Evolutionary conservation across 768 basidiomycete species (phyloP).

Genomic region (Trichaptum fuscoviolaceum): DNA sequence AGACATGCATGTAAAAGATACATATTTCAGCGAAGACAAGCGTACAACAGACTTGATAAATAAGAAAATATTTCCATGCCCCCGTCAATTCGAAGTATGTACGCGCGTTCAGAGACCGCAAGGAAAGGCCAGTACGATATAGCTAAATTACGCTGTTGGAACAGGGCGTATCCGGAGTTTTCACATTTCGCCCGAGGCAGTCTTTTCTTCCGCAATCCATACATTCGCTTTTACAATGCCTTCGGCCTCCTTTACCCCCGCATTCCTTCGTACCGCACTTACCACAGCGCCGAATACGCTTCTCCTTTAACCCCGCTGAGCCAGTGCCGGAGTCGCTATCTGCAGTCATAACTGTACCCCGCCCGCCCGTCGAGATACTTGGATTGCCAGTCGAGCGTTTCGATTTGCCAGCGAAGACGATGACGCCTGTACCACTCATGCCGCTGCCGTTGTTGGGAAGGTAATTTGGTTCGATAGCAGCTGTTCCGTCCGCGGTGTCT

Average conservation of each 20-base stretch:
- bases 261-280: constrained; percentile 80
- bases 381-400: no score
- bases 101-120: no score
- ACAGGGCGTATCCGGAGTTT: constrained; percentile 72
- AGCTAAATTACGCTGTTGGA: constrained; percentile 31
- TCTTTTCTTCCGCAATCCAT: constrained; percentile 81
- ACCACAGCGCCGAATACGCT: constrained; percentile 73
- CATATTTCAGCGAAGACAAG: no score
- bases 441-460: neutral
- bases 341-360: neutral
- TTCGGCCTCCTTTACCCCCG: constrained; percentile 76
- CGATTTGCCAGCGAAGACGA: neutral
- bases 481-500: constrained; percentile 6
- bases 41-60: no score
- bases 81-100: no score
- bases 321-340: constrained; percentile 18
- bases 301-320: constrained; percentile 28
- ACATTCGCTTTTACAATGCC: constrained; percentile 68
- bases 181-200: constrained; percentile 72
- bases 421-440: neutral
- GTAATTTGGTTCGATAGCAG: neutral
- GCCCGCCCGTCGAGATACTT: constrained; percentile 1
- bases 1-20: no score
- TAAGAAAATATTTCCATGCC: no score
- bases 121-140: neutral